Conservation (phyloP, 306 rosid species). For the Prosopis cineraria region DNA sequence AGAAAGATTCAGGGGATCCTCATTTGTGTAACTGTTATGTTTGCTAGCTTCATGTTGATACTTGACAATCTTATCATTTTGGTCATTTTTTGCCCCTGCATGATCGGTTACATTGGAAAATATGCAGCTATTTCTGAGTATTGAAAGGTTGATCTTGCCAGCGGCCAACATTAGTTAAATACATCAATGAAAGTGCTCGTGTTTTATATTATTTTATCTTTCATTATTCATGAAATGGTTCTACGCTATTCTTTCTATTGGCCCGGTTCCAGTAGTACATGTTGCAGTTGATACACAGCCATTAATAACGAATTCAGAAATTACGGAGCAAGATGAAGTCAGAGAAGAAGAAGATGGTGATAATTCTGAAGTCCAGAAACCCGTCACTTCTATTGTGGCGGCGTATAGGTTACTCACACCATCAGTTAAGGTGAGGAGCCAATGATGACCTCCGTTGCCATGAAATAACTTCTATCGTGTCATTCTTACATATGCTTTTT, state of each 20-base stretch:
- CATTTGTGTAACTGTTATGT: too few species aligned
- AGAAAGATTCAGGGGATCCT: neutral
- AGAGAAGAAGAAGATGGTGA: conserved; percentile 60
- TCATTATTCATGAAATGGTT: neutral
- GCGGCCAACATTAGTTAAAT: neutral
- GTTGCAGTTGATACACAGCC: conserved; percentile 66
- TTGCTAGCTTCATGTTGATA: neutral
- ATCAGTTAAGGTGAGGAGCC: conserved; percentile 64
- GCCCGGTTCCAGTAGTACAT: conserved; percentile 46
- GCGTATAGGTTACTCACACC: conserved; percentile 88
- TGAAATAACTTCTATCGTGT: neutral
- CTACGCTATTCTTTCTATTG: conserved; percentile 20
- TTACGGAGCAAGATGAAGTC: conserved; percentile 46
- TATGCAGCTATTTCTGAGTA: neutral
- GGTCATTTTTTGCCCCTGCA: neutral
- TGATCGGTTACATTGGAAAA: neutral
- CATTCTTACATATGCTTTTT: too few species aligned
- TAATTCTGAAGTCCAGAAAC: conserved; percentile 49
- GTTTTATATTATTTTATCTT: neutral
- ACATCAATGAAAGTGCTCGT: neutral
- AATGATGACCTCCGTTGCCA: conserved; percentile 2
- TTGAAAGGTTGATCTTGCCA: neutral
- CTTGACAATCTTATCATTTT: neutral
- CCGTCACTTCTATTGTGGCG: conserved; percentile 63
- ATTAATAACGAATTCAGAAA: conserved; percentile 53